Evolutionary conservation across 345 rosid genomes (phyloP).

Genomic region (Hirschfeldia incana): DNA sequence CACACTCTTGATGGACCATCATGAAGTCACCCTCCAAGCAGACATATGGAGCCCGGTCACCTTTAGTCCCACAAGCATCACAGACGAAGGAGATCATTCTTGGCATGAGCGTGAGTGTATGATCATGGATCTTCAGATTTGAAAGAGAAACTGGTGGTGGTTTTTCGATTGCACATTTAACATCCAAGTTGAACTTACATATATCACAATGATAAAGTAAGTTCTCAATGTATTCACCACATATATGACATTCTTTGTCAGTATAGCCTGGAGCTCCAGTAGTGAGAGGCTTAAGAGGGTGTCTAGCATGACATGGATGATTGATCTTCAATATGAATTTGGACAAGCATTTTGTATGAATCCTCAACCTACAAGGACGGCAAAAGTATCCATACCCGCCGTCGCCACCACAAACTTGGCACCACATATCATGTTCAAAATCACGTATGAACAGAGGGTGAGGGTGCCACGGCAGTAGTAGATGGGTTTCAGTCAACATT

Average conservation of each 20-base stretch:
- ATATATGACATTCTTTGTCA: not conserved
- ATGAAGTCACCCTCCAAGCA: not conserved
- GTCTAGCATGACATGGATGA: not conserved
- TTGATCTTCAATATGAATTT: not conserved
- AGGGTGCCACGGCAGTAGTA: not conserved
- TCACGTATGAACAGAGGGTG: not conserved
- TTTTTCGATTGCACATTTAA: too few species aligned
- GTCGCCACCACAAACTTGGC: not conserved
- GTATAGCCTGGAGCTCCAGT: not conserved
- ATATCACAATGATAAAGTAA: slow-evolving; percentile 27
- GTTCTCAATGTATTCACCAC: not conserved
- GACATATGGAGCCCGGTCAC: not conserved
- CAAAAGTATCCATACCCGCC: not conserved
- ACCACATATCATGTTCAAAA: rapidly evolving
- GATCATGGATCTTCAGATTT: slow-evolving; percentile 19
- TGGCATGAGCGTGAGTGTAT: slow-evolving; percentile 20
- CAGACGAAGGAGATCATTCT: slow-evolving; percentile 9
- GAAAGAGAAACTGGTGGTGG: not conserved
- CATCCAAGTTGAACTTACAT: slow-evolving; percentile 15
- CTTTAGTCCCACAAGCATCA: slow-evolving; percentile 30
- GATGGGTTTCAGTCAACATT: too few species aligned
- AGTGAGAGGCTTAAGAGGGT: slow-evolving; percentile 20
- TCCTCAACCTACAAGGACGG: not conserved
- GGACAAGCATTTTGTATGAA: not conserved
- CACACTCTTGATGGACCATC: not conserved